Evolutionary conservation across 495 filamentous ascomycete genomes (phyloP).

Genomic region (Penicillium macrosclerotiorum): DNA sequence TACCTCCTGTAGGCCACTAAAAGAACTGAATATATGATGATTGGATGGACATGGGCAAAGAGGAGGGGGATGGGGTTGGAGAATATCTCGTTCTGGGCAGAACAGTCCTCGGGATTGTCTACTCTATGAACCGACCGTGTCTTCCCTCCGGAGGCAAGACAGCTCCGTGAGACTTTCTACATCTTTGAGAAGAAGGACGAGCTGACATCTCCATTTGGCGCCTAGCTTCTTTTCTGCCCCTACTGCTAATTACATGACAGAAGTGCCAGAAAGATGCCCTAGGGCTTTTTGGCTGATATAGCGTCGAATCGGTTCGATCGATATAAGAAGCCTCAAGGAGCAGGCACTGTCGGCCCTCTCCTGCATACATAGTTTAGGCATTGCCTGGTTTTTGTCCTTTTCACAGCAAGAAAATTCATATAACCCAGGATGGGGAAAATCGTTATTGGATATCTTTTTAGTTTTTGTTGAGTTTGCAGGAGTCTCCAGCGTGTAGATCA

Average conservation of each 20-base stretch:
- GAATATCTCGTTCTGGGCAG: too few relatives aligned
- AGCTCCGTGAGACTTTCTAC: too few relatives aligned
- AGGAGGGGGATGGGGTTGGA: too few relatives aligned
- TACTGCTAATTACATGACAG: conserved; percentile 6
- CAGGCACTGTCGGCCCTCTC: background rate
- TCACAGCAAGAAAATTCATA: conserved; percentile 10
- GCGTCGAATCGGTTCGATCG: background rate
- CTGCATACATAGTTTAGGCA: background rate
- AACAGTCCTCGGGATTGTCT: too few relatives aligned
- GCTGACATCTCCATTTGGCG: conserved; percentile 7
- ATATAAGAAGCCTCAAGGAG: background rate
- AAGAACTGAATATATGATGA: too few relatives aligned
- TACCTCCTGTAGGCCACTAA: too few relatives aligned
- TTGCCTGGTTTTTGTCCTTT: conserved; percentile 1
- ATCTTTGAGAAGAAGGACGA: background rate
- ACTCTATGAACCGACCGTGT: too few relatives aligned
- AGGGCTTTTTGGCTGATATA: background rate
- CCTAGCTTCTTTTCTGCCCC: background rate
- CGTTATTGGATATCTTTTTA: conserved; percentile 30
- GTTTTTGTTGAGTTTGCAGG: conserved; percentile 13
- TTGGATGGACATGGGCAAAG: too few relatives aligned
- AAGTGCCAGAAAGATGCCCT: background rate
- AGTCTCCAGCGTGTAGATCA: conserved; percentile 11
- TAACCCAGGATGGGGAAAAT: conserved; percentile 12
- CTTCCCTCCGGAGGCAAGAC: too few relatives aligned